Evolutionary conservation across 2,329 filamentous ascomycete genomes (phyloP).

Genomic region (Colletotrichum neosansevieriae): DNA sequence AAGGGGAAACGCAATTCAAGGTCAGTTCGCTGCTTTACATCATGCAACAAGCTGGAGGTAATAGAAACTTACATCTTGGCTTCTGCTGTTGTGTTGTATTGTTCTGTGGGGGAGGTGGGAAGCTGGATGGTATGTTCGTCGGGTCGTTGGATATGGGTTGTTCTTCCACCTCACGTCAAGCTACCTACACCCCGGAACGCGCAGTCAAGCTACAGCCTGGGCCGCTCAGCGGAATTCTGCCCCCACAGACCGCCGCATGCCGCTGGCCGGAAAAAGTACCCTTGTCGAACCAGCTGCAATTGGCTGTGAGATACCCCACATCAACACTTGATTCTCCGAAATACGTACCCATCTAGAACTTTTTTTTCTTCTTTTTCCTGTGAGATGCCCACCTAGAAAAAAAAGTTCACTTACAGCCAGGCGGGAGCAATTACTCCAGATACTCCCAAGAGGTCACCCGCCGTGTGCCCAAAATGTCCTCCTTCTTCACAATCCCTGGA

Average conservation of each 20-base stretch:
- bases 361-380: constrained; percentile 54
- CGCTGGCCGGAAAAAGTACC: constrained; percentile 30
- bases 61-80: constrained; percentile 47
- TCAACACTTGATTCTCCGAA: constrained; percentile 33
- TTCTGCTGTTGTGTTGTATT: constrained; percentile 31
- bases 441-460: constrained; percentile 30
- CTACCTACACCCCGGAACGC: constrained; percentile 45
- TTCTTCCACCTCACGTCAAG: constrained; percentile 36
- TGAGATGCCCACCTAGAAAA: constrained; percentile 42
- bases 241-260: constrained; percentile 48
- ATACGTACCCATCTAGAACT: constrained; percentile 47
- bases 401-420: constrained; percentile 42
- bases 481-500: constrained; percentile 92
- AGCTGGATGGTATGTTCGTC: constrained; percentile 28
- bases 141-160: constrained; percentile 25
- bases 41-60: constrained; percentile 8
- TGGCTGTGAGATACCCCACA: constrained; percentile 27
- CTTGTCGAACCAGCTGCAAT: neutral
- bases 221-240: constrained; percentile 45
- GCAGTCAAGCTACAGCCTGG: constrained; percentile 59
- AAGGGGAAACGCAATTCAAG: constrained; percentile 11
- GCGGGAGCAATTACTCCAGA: constrained; percentile 44
- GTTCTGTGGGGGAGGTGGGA: constrained; percentile 12
- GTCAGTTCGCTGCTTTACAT: constrained; percentile 39
- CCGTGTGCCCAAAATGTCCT: constrained; percentile 76